A percentile compares a stretch with the other conserved stretches of the same genome.
phyloP scores from a whole-genome alignment of 1,139 yeast species.

The Hyphopichia burtonii region DNA sequence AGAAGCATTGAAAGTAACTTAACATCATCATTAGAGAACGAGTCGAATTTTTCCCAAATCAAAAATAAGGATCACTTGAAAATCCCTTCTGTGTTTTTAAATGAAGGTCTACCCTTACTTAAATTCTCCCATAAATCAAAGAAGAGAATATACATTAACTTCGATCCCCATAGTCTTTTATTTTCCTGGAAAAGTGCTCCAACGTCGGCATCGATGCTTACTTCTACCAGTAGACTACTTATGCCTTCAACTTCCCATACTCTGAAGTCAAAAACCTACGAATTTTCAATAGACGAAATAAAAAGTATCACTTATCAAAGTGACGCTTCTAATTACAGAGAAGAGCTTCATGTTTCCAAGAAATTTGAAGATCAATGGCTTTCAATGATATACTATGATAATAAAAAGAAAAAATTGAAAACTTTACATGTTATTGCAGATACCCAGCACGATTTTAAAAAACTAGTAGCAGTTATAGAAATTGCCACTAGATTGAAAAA shows the following conservation, averaged over 20 bases:
- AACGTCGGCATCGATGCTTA: slow-evolving; percentile 12
- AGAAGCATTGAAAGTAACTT: no score
- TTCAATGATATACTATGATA: slow-evolving; percentile 67
- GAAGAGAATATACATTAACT: slow-evolving; percentile 42
- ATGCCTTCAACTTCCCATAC: slow-evolving; percentile 14
- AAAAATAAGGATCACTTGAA: slow-evolving; percentile 8
- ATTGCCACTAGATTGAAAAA: slow-evolving; percentile 42
- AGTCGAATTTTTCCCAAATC: neutral
- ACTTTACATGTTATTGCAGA: slow-evolving; percentile 75
- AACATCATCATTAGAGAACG: no score
- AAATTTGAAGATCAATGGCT: slow-evolving; percentile 74
- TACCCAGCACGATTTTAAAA: slow-evolving; percentile 56
- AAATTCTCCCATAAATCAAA: slow-evolving; percentile 71
- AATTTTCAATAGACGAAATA: slow-evolving; percentile 68
- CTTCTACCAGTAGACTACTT: slow-evolving; percentile 14
- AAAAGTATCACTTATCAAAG: slow-evolving; percentile 63
- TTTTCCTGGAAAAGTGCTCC: slow-evolving; percentile 46
- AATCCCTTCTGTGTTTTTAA: slow-evolving; percentile 27
- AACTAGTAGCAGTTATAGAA: slow-evolving; percentile 58
- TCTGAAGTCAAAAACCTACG: slow-evolving; percentile 31
- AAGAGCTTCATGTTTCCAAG: slow-evolving; percentile 71
- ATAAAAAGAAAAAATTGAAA: slow-evolving; percentile 55
- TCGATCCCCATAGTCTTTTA: slow-evolving; percentile 35
- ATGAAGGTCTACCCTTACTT: slow-evolving; percentile 50
- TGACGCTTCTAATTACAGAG: slow-evolving; percentile 80